phyloP scores from a whole-genome alignment of 352 stramenopile species.

The Globisporangium abappressorium region DNA sequence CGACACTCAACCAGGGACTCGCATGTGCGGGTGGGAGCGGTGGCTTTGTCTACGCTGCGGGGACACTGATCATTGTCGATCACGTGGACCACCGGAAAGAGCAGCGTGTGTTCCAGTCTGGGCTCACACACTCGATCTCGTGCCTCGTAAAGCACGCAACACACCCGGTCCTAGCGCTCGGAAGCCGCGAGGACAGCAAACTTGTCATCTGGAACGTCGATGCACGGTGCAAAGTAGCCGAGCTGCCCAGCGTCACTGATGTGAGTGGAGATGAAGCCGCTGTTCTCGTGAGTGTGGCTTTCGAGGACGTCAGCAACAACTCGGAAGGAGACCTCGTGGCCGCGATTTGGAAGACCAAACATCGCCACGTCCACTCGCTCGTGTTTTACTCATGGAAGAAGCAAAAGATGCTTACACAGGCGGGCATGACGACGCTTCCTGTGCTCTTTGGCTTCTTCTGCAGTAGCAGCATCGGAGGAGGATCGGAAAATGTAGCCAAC shows the following conservation, averaged over 20 bases:
- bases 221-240: constrained; percentile 29
- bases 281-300: constrained; percentile 27
- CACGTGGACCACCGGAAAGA: constrained; percentile 33
- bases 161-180: constrained; percentile 37
- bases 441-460: constrained; percentile 61
- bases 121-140: constrained; percentile 40
- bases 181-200: constrained; percentile 32
- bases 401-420: constrained; percentile 22
- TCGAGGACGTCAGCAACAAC: constrained; percentile 19
- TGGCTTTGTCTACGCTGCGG: constrained; percentile 41
- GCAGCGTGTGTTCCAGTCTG: constrained; percentile 36
- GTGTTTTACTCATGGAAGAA: constrained; percentile 46
- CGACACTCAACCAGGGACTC: constrained; percentile 45
- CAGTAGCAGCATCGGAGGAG: not conserved
- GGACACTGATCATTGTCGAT: constrained; percentile 39
- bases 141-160: constrained; percentile 52
- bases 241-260: constrained; percentile 18
- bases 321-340: constrained; percentile 41
- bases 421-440: constrained; percentile 48
- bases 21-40: constrained; percentile 24
- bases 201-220: constrained; percentile 32
- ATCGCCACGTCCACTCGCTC: constrained; percentile 39
- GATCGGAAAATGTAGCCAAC: not conserved
- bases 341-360: constrained; percentile 43
- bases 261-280: not conserved